These are phyloP conservation scores for Mucor irregularis DNA, from an alignment of 371 early-diverging fungal species.

Conservation along the genomic window DNA sequence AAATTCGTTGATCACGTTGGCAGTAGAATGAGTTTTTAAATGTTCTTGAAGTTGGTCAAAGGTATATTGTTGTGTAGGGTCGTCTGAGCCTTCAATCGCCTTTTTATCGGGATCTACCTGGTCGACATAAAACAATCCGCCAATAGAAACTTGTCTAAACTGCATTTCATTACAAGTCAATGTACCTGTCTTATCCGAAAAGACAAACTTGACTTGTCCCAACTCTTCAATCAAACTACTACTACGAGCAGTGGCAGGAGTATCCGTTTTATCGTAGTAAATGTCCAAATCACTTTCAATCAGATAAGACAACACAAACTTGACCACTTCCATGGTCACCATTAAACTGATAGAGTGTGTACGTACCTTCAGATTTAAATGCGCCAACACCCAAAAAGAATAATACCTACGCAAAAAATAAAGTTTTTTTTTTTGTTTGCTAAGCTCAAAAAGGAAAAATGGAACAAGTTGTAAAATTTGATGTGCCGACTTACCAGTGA, in stretches of 20 bases:
- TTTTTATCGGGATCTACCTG: slow-evolving; percentile 20
- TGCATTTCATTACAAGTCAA: slow-evolving; percentile 75
- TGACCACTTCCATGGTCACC: slow-evolving; percentile 79
- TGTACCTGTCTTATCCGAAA: slow-evolving; percentile 94
- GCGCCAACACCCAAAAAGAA: slow-evolving; percentile 65
- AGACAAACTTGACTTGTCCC: slow-evolving; percentile 91
- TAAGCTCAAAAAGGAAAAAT: slow-evolving; percentile 32
- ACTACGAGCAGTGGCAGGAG: slow-evolving; percentile 73
- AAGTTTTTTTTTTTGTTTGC: background rate
- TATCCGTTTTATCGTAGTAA: slow-evolving; percentile 66
- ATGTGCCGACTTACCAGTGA: slow-evolving; percentile 64
- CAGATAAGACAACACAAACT: slow-evolving; percentile 61
- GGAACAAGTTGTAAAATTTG: too few relatives aligned
- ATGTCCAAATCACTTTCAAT: slow-evolving; percentile 67
- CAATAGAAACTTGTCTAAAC: slow-evolving; percentile 64
- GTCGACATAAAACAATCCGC: slow-evolving; percentile 51
- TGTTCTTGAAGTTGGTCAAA: slow-evolving; percentile 60
- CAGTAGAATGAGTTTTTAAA: slow-evolving; percentile 52
- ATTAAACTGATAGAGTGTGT: slow-evolving; percentile 81
- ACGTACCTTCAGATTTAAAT: slow-evolving; percentile 61
- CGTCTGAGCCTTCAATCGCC: slow-evolving; percentile 25
- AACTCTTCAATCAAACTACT: slow-evolving; percentile 85
- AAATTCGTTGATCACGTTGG: slow-evolving; percentile 57
- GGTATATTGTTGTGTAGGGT: slow-evolving; percentile 52
- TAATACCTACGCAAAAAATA: slow-evolving; percentile 40